Conservation (phyloP, 352 stramenopile species). For the Globisporangium solare region DNA sequence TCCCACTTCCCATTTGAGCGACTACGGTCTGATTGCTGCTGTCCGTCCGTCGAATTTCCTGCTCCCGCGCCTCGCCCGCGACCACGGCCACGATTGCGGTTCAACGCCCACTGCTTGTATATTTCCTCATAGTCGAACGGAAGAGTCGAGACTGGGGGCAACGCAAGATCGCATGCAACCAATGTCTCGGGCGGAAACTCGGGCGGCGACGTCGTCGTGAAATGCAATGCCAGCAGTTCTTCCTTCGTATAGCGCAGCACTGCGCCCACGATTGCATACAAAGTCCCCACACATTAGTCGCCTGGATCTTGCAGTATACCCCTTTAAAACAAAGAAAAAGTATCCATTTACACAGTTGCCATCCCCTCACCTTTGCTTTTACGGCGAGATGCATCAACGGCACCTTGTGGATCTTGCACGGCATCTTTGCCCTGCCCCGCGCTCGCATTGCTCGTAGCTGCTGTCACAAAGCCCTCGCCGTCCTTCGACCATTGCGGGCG, state of each 20-base stretch:
- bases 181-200: conserved; percentile 55
- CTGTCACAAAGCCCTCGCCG: conserved; percentile 77
- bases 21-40: conserved; percentile 33
- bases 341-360: background rate
- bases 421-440: conserved; percentile 20
- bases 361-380: conserved; percentile 70
- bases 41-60: conserved; percentile 17
- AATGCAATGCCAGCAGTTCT: conserved; percentile 71
- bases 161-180: conserved; percentile 55
- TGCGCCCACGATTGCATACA: conserved; percentile 6
- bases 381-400: conserved; percentile 26
- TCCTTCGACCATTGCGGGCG: conserved; percentile 85
- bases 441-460: conserved; percentile 10
- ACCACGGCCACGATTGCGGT: conserved; percentile 73
- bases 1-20: conserved; percentile 47
- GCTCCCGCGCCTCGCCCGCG: conserved; percentile 45
- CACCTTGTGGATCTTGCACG: conserved; percentile 16
- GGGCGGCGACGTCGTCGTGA: conserved; percentile 41
- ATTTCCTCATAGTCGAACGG: conserved; percentile 87
- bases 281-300: background rate
- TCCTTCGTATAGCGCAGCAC: conserved; percentile 81
- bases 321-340: conserved; percentile 1
- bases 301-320: background rate
- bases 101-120: conserved; percentile 83
- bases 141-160: conserved; percentile 67